Evolutionary conservation across 2,329 filamentous ascomycete genomes (phyloP).

Genomic region (Scedosporium aurantiacum): DNA sequence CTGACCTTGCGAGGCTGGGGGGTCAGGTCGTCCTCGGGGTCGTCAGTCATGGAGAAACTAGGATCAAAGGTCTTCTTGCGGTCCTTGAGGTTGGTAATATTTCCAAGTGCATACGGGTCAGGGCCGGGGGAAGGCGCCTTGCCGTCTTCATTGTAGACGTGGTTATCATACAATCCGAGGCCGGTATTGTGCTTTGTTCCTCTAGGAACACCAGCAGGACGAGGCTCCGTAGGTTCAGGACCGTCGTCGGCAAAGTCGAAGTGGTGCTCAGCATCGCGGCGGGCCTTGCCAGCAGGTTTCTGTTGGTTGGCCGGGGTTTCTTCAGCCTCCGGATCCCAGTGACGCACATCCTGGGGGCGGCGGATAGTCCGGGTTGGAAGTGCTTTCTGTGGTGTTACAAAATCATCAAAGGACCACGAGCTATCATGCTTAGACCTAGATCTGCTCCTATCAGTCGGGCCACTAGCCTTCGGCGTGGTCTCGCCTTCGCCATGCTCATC

Average conservation of each 20-base stretch:
- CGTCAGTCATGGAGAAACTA: constrained; percentile 68
- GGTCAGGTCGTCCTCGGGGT: constrained; percentile 38
- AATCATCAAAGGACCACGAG: constrained; percentile 85
- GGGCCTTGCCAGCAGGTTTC: constrained; percentile 52
- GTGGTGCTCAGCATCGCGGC: constrained; percentile 70
- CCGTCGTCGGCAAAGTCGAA: constrained; percentile 76
- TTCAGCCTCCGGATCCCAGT: constrained; percentile 63
- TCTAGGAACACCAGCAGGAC: constrained; percentile 33
- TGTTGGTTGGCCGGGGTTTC: constrained; percentile 44
- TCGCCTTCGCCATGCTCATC: constrained; percentile 47
- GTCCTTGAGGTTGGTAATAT: constrained; percentile 62
- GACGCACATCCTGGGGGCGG: constrained; percentile 55
- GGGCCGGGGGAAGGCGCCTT: constrained; percentile 23
- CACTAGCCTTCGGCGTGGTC: constrained; percentile 32
- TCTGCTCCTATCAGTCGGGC: constrained; percentile 25
- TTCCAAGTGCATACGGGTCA: constrained; percentile 40
- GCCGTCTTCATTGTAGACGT: constrained; percentile 53
- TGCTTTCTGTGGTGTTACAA: constrained; percentile 67
- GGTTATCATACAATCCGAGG: constrained; percentile 63
- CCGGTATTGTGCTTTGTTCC: constrained; percentile 56
- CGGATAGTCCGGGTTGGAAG: constrained; percentile 48
- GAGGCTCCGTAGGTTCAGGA: constrained; percentile 40
- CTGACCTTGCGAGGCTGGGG: constrained; percentile 33
- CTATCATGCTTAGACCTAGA: constrained; percentile 54
- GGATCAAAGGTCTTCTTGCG: constrained; percentile 66